phyloP scores from a whole-genome alignment of 352 stramenopile genomes.

The Blastocystis sp. region DNA sequence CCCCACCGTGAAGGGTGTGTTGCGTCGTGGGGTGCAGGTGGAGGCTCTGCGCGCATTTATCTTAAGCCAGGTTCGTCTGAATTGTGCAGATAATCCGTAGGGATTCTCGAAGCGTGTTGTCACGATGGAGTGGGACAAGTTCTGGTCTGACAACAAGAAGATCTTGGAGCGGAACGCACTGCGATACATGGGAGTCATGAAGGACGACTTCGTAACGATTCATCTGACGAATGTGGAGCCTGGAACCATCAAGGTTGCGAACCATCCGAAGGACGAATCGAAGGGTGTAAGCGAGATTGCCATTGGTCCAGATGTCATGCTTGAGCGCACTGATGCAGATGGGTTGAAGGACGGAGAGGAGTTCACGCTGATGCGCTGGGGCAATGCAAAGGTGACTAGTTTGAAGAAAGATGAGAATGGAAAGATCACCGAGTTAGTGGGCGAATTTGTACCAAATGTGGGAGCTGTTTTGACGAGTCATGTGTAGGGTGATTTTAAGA shows the following conservation, averaged over 20 bases:
- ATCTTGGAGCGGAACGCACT: constrained; percentile 87
- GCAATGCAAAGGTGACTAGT: constrained; percentile 75
- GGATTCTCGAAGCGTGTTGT: constrained; percentile 79
- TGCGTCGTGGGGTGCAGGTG: constrained; percentile 89
- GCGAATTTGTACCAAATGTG: constrained; percentile 71
- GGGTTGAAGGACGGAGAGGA: constrained; percentile 87
- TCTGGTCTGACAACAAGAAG: constrained; percentile 98
- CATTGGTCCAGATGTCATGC: constrained; percentile 70
- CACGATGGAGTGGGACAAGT: constrained; percentile 99
- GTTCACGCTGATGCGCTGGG: constrained; percentile 93
- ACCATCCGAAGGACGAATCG: constrained; percentile 62
- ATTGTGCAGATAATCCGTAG: not conserved
- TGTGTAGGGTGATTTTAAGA: constrained; percentile 72
- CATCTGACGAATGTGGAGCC: constrained; percentile 72
- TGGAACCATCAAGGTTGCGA: constrained; percentile 44
- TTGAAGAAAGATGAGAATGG: constrained; percentile 68
- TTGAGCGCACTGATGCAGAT: constrained; percentile 89
- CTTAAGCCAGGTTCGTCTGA: constrained; percentile 77
- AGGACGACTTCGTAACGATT: constrained; percentile 77
- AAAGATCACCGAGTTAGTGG: constrained; percentile 68
- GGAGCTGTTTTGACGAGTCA: not conserved
- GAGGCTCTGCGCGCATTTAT: constrained; percentile 92
- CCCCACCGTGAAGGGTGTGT: constrained; percentile 92
- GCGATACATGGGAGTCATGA: constrained; percentile 92
- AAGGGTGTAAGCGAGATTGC: constrained; percentile 60